phyloP scores from a whole-genome alignment of 2,329 filamentous ascomycete genomes.

The Verticillium longisporum region DNA sequence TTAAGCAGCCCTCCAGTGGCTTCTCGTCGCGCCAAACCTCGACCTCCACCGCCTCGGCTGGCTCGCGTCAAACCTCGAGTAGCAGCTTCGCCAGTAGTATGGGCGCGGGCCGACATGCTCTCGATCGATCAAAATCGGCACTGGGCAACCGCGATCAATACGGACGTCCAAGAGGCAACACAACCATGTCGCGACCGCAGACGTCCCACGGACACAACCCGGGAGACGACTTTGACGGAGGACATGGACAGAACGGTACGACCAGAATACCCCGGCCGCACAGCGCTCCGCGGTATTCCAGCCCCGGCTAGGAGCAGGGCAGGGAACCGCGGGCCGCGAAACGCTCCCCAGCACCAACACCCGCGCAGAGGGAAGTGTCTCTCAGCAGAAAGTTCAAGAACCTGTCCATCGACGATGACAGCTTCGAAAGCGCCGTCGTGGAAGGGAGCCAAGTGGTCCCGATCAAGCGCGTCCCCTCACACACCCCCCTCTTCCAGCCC shows the following conservation, averaged over 20 bases:
- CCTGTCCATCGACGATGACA: constrained; percentile 30
- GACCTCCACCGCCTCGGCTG: constrained; percentile 13
- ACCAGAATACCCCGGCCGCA: constrained; percentile 5
- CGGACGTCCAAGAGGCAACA: constrained; percentile 29
- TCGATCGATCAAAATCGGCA: constrained; percentile 45
- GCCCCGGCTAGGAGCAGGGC: not conserved
- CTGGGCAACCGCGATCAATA: constrained; percentile 39
- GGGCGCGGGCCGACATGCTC: constrained; percentile 43
- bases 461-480: not conserved
- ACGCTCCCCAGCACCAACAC: not conserved
- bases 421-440: constrained; percentile 7
- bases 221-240: constrained; percentile 28
- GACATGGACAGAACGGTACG: constrained; percentile 28
- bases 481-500: not conserved
- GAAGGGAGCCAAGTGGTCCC: constrained; percentile 39
- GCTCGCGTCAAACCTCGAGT: not conserved
- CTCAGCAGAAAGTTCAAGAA: constrained; percentile 27
- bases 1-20: constrained; percentile 23
- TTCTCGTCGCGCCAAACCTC: constrained; percentile 32
- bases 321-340: not conserved
- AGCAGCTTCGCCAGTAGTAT: constrained; percentile 51
- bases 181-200: constrained; percentile 26
- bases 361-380: constrained; percentile 36
- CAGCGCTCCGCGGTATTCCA: constrained; percentile 3
- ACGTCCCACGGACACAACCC: constrained; percentile 33